A percentile compares a stretch with the other conserved stretches of the same genome.
phyloP scores from a whole-genome alignment of 169 alveolate species.

The Cryptosporidium xiaoi region DNA sequence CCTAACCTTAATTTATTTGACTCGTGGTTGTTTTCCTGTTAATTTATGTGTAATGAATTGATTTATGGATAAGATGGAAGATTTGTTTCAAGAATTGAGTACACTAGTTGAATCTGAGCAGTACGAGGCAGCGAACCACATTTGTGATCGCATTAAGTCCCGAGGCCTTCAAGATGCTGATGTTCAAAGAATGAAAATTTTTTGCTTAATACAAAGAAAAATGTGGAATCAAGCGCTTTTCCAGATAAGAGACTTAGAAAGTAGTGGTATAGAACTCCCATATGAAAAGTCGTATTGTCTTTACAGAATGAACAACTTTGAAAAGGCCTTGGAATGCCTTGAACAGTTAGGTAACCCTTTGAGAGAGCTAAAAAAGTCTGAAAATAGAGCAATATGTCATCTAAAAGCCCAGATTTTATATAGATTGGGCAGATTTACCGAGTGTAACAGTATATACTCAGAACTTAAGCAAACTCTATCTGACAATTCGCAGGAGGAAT shows the following conservation, averaged over 20 bases:
- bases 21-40: background rate
- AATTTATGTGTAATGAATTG: conserved; percentile 9
- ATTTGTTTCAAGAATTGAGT: conserved; percentile 40
- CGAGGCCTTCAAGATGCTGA: conserved; percentile 36
- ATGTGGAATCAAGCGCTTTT: conserved; percentile 57
- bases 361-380: conserved; percentile 1
- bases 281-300: conserved; percentile 72
- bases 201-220: conserved; percentile 52
- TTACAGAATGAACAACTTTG: conserved; percentile 43
- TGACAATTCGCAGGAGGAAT: conserved; percentile 19
- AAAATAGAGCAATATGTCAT: conserved; percentile 34
- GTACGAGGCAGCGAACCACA: conserved; percentile 58
- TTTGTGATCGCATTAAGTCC: conserved; percentile 37
- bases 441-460: conserved; percentile 24
- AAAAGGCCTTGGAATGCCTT: conserved; percentile 50
- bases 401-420: conserved; percentile 51
- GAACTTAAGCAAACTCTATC: background rate
- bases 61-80: conserved; percentile 31
- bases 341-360: conserved; percentile 47
- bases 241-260: conserved; percentile 49
- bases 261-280: conserved; percentile 16
- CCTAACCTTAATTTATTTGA: background rate
- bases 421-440: conserved; percentile 46
- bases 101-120: conserved; percentile 61
- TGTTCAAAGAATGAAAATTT: conserved; percentile 55